These are phyloP conservation scores for Candida sithepensis DNA, from an alignment of 805 yeast genomes.

Conservation along the genomic window DNA sequence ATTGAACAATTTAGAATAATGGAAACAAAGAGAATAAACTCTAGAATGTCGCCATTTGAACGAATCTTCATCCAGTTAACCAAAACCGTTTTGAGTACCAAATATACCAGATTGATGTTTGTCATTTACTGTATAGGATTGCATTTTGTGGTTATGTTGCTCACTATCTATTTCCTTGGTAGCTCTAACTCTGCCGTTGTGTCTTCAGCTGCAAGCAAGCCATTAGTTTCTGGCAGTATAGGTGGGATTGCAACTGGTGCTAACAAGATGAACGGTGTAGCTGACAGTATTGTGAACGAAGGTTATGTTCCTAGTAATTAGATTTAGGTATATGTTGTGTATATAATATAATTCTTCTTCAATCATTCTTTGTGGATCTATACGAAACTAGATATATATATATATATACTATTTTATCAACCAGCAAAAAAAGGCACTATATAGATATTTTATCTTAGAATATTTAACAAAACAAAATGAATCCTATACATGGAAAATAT, in stretches of 20 bases:
- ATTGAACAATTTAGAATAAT: constrained; percentile 74
- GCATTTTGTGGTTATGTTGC: constrained; percentile 68
- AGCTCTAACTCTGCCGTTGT: constrained; percentile 2
- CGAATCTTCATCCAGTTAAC: constrained; percentile 72
- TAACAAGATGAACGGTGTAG: not conserved
- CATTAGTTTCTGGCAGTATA: constrained; percentile 21
- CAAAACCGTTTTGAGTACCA: constrained; percentile 69
- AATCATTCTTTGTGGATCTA: too few relatives aligned
- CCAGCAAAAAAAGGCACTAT: too few relatives aligned
- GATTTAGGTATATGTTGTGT: not conserved
- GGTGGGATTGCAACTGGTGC: constrained; percentile 25
- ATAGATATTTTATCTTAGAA: too few relatives aligned
- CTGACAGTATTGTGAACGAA: not conserved
- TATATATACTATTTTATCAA: too few relatives aligned
- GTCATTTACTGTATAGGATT: constrained; percentile 69
- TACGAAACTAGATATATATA: too few relatives aligned
- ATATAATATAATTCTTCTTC: not conserved
- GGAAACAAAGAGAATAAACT: constrained; percentile 71
- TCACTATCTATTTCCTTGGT: constrained; percentile 51
- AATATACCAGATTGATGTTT: constrained; percentile 68
- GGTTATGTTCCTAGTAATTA: constrained; percentile 1
- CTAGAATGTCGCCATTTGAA: constrained; percentile 73
- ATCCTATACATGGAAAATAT: too few relatives aligned
- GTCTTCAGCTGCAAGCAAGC: constrained; percentile 9
- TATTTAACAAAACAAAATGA: too few relatives aligned